Evolutionary conservation across 2,329 filamentous ascomycete genomes (phyloP).

Genomic region (Aphanoascus verrucosus): DNA sequence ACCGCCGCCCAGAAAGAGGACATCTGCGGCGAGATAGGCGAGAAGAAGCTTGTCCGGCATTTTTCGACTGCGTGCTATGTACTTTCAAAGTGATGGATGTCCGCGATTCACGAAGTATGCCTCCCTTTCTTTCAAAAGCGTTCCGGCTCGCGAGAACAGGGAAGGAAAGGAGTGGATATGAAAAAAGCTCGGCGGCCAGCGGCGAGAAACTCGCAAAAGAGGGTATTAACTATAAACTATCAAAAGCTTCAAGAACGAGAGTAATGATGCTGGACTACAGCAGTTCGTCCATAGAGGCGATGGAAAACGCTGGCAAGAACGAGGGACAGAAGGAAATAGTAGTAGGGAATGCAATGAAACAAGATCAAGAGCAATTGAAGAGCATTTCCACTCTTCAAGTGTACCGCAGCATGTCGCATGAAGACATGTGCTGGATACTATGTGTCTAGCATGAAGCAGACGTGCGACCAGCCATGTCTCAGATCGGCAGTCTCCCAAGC

Average conservation of each 20-base stretch:
- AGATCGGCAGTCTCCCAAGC: not conserved
- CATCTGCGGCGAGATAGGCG: slow-evolving; percentile 42
- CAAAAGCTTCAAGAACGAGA: not conserved
- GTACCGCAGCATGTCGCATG: not conserved
- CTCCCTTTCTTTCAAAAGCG: not conserved
- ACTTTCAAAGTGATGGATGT: not conserved
- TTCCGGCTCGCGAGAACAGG: too few species aligned
- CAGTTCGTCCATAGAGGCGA: not conserved
- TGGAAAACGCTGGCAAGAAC: not conserved
- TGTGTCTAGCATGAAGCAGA: slow-evolving; percentile 6
- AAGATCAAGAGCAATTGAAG: not conserved
- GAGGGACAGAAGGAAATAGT: not conserved
- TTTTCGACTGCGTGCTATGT: slow-evolving; percentile 4
- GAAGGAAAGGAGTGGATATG: not conserved
- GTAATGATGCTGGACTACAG: not conserved
- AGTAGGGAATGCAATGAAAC: slow-evolving; percentile 3
- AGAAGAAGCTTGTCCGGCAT: slow-evolving; percentile 46
- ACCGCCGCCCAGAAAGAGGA: slow-evolving; percentile 44
- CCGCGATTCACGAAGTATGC: not conserved
- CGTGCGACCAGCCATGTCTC: slow-evolving; percentile 11
- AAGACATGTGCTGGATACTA: not conserved
- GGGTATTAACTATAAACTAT: not conserved
- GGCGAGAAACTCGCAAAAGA: not conserved
- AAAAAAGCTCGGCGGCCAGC: slow-evolving; percentile 7
- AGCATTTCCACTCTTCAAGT: not conserved